Evolutionary conservation across 371 early-diverging fungal species (phyloP).

Genomic region (Lichtheimia corymbifera): DNA sequence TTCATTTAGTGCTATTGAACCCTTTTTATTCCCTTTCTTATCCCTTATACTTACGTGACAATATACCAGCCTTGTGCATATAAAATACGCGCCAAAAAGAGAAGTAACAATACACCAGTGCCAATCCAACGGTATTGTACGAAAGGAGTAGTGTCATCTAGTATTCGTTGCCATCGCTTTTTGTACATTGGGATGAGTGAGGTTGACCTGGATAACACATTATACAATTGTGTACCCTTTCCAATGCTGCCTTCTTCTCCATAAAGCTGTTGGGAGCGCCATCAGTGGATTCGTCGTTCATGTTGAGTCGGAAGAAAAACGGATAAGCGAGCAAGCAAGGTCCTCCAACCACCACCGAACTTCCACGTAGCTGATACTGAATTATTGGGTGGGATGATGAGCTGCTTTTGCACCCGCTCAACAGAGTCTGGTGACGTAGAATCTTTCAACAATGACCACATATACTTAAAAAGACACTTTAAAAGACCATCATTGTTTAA

Average conservation of each 20-base stretch:
- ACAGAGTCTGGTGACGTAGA: too few relatives aligned
- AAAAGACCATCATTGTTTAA: conserved; percentile 1
- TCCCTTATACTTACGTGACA: conserved; percentile 64
- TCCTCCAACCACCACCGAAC: too few relatives aligned
- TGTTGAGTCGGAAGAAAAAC: neutral
- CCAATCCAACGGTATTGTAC: conserved; percentile 75
- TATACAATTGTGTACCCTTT: conserved; percentile 19
- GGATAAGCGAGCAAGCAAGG: neutral
- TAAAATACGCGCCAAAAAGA: conserved; percentile 83
- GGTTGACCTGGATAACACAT: neutral
- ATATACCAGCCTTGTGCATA: conserved; percentile 93
- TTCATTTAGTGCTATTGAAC: neutral
- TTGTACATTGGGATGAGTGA: neutral
- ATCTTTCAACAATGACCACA: too few relatives aligned
- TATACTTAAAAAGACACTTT: too few relatives aligned
- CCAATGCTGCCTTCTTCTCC: conserved; percentile 24
- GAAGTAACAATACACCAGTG: conserved; percentile 60
- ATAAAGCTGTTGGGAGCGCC: conserved; percentile 19
- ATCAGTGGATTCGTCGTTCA: conserved; percentile 23
- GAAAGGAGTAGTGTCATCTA: conserved; percentile 83
- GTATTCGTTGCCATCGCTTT: conserved; percentile 66
- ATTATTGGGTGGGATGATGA: too few relatives aligned
- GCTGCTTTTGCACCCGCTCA: too few relatives aligned
- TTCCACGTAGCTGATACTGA: too few relatives aligned
- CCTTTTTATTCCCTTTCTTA: neutral